These are phyloP conservation scores for Sarocladium kiliense DNA, from an alignment of 2,329 filamentous ascomycete genomes.

Conservation along the genomic window DNA sequence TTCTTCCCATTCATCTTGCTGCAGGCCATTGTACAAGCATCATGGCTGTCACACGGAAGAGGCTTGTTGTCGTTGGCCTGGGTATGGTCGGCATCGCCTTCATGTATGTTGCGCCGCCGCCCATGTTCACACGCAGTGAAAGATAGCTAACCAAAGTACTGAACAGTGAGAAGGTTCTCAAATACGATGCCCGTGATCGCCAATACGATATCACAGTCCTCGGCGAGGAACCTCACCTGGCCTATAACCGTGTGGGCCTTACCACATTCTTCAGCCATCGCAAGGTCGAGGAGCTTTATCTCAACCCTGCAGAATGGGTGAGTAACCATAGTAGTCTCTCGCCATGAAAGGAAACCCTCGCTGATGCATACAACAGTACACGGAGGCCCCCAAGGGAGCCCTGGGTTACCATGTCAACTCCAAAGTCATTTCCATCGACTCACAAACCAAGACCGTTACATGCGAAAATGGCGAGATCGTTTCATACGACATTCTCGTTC, in stretches of 20 bases:
- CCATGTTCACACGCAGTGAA: neutral
- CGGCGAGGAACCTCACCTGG: slow-evolving; percentile 80
- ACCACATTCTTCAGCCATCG: slow-evolving; percentile 87
- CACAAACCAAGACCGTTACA: slow-evolving; percentile 58
- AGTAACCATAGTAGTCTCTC: neutral
- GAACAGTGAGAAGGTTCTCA: slow-evolving; percentile 77
- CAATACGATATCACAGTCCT: slow-evolving; percentile 82
- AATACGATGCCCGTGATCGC: slow-evolving; percentile 68
- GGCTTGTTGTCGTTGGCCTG: slow-evolving; percentile 76
- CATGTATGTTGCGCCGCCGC: slow-evolving; percentile 54
- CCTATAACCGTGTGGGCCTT: slow-evolving; percentile 86
- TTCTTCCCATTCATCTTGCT: slow-evolving; percentile 16
- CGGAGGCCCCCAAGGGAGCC: slow-evolving; percentile 58
- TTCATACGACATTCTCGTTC: slow-evolving; percentile 72
- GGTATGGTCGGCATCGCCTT: slow-evolving; percentile 91
- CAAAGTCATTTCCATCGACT: slow-evolving; percentile 58
- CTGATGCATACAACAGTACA: slow-evolving; percentile 47
- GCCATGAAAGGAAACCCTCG: neutral
- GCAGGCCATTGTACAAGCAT: slow-evolving; percentile 11
- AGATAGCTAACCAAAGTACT: neutral
- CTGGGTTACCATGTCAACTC: slow-evolving; percentile 74
- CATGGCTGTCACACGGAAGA: slow-evolving; percentile 38
- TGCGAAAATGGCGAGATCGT: slow-evolving; percentile 67
- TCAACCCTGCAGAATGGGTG: slow-evolving; percentile 75
- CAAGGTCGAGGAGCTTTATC: slow-evolving; percentile 78